These are phyloP conservation scores for Mycogone perniciosa DNA, from an alignment of 2,329 filamentous ascomycete genomes.

Conservation along the genomic window DNA sequence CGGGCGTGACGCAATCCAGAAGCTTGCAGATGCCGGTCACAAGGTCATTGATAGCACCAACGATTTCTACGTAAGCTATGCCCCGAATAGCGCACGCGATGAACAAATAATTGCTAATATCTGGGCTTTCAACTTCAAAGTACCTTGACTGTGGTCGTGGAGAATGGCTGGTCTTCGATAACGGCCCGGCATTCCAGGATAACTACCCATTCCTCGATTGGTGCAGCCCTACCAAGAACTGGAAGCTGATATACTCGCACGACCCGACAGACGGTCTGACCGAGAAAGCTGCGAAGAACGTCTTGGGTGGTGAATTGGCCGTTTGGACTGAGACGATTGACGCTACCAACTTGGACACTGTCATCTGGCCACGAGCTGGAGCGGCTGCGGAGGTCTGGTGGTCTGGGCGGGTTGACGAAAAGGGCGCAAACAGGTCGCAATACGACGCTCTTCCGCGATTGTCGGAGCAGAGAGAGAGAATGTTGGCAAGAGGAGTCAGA, in stretches of 20 bases:
- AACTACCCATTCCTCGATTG: constrained; percentile 72
- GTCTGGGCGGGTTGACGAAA: constrained; percentile 62
- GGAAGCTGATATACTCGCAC: constrained; percentile 74
- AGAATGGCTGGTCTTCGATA: constrained; percentile 67
- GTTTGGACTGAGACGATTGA: constrained; percentile 79
- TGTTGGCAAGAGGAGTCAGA: constrained; percentile 61
- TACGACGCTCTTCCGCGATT: constrained; percentile 63
- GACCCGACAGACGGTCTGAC: constrained; percentile 64
- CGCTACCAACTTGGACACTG: constrained; percentile 61
- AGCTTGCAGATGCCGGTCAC: constrained; percentile 56
- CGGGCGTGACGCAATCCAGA: constrained; percentile 53
- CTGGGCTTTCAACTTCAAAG: constrained; percentile 29
- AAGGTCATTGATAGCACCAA: constrained; percentile 71
- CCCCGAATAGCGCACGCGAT: not conserved
- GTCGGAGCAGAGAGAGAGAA: constrained; percentile 68
- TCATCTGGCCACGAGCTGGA: constrained; percentile 71
- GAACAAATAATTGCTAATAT: not conserved
- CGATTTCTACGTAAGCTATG: constrained; percentile 60
- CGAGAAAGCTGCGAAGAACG: constrained; percentile 53
- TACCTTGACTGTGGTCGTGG: constrained; percentile 81
- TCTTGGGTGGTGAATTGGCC: constrained; percentile 75
- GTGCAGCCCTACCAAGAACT: constrained; percentile 74
- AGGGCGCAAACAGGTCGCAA: constrained; percentile 64
- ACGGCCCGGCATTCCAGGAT: constrained; percentile 39
- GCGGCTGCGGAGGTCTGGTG: constrained; percentile 76